phyloP scores from a whole-genome alignment of 257 asterid genomes.

The Solanum chaucha region DNA sequence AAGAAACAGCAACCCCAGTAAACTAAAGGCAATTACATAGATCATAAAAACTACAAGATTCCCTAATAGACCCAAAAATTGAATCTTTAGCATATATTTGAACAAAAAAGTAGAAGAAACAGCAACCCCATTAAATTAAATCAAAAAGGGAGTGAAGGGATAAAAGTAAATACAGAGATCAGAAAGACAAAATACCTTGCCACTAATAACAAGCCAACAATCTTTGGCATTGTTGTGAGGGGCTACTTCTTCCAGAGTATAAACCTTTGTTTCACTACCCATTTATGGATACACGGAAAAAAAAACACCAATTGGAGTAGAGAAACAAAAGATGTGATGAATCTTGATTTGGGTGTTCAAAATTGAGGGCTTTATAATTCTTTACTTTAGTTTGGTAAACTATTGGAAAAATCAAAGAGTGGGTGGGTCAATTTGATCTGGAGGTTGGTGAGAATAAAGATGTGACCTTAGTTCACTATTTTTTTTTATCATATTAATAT shows the following conservation, averaged over 20 bases:
- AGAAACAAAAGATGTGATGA: background rate
- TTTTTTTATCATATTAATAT: background rate
- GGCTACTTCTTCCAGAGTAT: constrained; percentile 1
- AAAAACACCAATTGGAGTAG: background rate
- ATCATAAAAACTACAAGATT: background rate
- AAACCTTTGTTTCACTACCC: constrained; percentile 4
- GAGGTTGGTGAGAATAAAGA: background rate
- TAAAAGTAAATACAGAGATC: background rate
- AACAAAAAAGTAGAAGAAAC: background rate
- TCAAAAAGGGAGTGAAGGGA: background rate
- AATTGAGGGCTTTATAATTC: background rate
- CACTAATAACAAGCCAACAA: constrained; percentile 9
- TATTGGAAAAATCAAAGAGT: background rate
- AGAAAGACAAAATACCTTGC: background rate
- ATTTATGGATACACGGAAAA: background rate
- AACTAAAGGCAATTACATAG: background rate
- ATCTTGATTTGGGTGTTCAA: background rate
- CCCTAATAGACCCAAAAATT: background rate
- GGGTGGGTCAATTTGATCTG: background rate
- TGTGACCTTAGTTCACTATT: background rate
- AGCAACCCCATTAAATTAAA: background rate
- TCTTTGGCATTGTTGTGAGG: constrained; percentile 8
- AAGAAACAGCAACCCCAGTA: background rate
- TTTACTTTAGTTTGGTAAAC: background rate
- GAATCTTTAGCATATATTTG: background rate